These are phyloP conservation scores for Cinchona pubescens DNA, from an alignment of 257 asterid genomes.

Conservation along the genomic window DNA sequence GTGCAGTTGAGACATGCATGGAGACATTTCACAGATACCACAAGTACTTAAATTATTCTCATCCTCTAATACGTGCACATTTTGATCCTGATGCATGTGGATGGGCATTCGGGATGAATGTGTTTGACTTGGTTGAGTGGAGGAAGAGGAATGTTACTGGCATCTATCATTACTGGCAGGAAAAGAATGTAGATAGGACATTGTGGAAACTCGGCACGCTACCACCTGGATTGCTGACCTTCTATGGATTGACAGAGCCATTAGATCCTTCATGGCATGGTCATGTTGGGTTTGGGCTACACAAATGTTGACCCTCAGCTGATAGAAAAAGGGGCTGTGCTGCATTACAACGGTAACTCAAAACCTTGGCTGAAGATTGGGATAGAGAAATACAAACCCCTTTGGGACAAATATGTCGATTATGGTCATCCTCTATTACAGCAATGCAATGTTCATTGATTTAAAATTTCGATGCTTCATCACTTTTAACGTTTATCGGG, in stretches of 20 bases:
- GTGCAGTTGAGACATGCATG: constrained; percentile 54
- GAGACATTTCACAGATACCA: constrained; percentile 49
- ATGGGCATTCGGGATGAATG: constrained; percentile 54
- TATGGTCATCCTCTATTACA: constrained; percentile 38
- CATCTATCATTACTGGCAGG: constrained; percentile 53
- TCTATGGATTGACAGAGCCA: constrained; percentile 49
- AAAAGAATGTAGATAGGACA: constrained; percentile 40
- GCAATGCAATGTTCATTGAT: constrained; percentile 39
- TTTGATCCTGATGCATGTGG: constrained; percentile 62
- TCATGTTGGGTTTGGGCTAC: constrained; percentile 49
- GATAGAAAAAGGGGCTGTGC: constrained; percentile 47
- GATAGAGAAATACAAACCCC: constrained; percentile 42
- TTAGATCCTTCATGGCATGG: constrained; percentile 45
- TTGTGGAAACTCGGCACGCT: constrained; percentile 53
- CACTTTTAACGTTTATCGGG: background rate
- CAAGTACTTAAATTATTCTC: constrained; percentile 43
- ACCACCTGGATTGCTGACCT: constrained; percentile 48
- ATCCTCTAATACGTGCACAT: constrained; percentile 40
- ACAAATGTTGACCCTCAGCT: constrained; percentile 37
- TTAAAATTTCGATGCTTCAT: background rate
- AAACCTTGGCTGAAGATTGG: constrained; percentile 56
- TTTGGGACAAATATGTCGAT: constrained; percentile 44
- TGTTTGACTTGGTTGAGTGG: constrained; percentile 49
- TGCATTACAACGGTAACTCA: constrained; percentile 45
- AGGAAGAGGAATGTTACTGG: constrained; percentile 46